Conservation (phyloP, 208 protist species). For the Trichomonas tenax region DNA sequence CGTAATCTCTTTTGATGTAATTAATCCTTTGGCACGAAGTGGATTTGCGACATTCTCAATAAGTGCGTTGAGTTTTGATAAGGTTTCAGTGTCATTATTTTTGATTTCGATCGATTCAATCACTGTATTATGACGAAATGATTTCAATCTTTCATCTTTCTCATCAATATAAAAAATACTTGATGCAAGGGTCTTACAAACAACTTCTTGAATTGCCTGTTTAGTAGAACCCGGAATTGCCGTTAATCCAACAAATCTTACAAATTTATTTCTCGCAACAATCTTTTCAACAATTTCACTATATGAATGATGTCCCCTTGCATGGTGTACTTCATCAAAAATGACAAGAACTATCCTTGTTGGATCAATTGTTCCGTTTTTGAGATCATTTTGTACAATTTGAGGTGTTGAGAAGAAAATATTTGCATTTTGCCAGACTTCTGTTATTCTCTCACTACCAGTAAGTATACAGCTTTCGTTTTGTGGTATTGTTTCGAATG, state of each 20-base stretch:
- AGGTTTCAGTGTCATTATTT: not conserved
- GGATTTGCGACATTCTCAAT: not conserved
- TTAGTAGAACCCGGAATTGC: constrained; percentile 39
- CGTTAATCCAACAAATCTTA: constrained; percentile 39
- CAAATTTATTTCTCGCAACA: not conserved
- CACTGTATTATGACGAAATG: constrained; percentile 18
- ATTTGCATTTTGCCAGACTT: constrained; percentile 22
- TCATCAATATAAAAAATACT: constrained; percentile 17
- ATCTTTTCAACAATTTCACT: not conserved
- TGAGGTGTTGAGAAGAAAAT: constrained; percentile 46
- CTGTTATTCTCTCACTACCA: not conserved
- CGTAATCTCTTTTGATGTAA: not conserved
- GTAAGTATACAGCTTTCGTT: constrained; percentile 23
- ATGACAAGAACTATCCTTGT: not conserved
- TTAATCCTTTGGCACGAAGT: not conserved
- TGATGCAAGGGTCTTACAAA: constrained; percentile 20
- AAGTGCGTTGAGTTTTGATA: not conserved
- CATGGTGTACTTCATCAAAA: constrained; percentile 18
- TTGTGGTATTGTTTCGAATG: constrained; percentile 10
- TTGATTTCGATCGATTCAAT: not conserved
- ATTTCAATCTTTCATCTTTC: not conserved
- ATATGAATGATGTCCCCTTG: constrained; percentile 33
- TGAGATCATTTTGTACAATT: constrained; percentile 37
- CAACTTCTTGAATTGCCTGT: constrained; percentile 28
- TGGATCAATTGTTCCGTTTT: not conserved